Base-by-base conservation (phyloP, 345 rosid genomes). In the Ricinus communis region DNA sequence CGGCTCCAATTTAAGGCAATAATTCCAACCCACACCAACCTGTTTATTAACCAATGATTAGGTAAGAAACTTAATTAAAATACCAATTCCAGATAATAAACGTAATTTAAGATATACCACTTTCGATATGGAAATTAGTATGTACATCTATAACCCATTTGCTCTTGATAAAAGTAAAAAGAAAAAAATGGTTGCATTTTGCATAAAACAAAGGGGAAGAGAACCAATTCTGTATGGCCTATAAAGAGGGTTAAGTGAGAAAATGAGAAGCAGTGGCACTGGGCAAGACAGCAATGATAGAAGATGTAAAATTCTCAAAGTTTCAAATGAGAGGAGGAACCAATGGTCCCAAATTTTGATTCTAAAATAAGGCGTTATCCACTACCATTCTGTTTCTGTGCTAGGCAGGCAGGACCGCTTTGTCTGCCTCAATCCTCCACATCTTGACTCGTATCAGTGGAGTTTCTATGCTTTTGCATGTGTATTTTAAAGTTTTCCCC, bases 321-420 rank as follows among this genome's bases (percentile, higher is more conserved):
- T 47, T 38, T n/a, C 30, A 5, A 28, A 58, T 3, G 24, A 0
- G 5, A 38, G 24, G 11, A 33, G 27, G n/a, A n/a, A n/a, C 14
- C 1, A 31, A 50, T 50, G 50, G 74, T 70, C 74, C 67, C 38
- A 38, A 27, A n/a, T n/a, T 47, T 31, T 14, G 54, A 40, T 68
- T 45, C 62, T 22, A 16, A n/a, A 6, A 0, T 56, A 27, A 28
- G 63, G 64, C 12, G 18, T 25, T 38, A 33, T 56, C 72, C 60
- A 24, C 59, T 16, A 1, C 36, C 74, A 7, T 33, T 33, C 38
- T 6, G 38, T 33, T 2, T 6, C n/a, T 15, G 16, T 22, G 38
- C 74, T n/a, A 60, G 33, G 8, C 51, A n/a, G 22, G 58, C 66
- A 61, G 58, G 59, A 36, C 59, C 22, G 58, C 66, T 8, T 51